Evolutionary conservation across 2,329 filamentous ascomycete genomes (phyloP).

Genomic region (Monosporascus sp.): DNA sequence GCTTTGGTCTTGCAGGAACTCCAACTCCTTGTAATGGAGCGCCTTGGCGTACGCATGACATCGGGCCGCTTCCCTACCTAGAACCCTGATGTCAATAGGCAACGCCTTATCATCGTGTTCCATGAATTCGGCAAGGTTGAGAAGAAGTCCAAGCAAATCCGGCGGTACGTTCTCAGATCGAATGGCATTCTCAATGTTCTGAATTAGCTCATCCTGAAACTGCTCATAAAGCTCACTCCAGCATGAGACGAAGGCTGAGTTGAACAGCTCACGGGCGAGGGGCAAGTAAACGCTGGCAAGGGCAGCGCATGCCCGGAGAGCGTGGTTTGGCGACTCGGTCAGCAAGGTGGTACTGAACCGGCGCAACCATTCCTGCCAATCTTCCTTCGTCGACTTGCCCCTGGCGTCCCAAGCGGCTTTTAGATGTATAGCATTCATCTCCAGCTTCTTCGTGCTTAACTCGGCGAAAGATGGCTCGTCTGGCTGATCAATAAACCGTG

Average conservation of each 20-base stretch:
- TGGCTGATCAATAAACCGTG: constrained; percentile 68
- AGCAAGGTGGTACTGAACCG: constrained; percentile 93
- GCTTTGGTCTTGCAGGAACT: constrained; percentile 97
- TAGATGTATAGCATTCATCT: constrained; percentile 95
- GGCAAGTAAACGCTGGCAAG: constrained; percentile 88
- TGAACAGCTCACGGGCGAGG: constrained; percentile 90
- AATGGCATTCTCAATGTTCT: constrained; percentile 91
- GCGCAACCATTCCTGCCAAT: constrained; percentile 99
- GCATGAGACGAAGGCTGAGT: constrained; percentile 97
- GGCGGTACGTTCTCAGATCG: constrained; percentile 94
- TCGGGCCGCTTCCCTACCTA: constrained; percentile 90
- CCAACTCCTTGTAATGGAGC: constrained; percentile 96
- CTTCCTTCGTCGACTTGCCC: constrained; percentile 94
- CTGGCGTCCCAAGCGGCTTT: constrained; percentile 97
- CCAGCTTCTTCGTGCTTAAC: constrained; percentile 85
- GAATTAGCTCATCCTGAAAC: constrained; percentile 93
- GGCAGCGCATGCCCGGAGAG: constrained; percentile 85
- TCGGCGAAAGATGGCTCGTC: constrained; percentile 82
- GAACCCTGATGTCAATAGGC: constrained; percentile 90
- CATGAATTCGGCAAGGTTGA: constrained; percentile 99
- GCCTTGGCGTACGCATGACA: constrained; percentile 98
- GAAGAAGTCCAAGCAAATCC: constrained; percentile 85
- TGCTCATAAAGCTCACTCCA: constrained; percentile 98
- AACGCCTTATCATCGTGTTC: constrained; percentile 98
- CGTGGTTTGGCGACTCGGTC: constrained; percentile 93